A percentile compares a stretch with the other conserved stretches of the same genome.
Evolutionary conservation across 352 stramenopile species (phyloP).

Genomic region (Phytophthora multivora): DNA sequence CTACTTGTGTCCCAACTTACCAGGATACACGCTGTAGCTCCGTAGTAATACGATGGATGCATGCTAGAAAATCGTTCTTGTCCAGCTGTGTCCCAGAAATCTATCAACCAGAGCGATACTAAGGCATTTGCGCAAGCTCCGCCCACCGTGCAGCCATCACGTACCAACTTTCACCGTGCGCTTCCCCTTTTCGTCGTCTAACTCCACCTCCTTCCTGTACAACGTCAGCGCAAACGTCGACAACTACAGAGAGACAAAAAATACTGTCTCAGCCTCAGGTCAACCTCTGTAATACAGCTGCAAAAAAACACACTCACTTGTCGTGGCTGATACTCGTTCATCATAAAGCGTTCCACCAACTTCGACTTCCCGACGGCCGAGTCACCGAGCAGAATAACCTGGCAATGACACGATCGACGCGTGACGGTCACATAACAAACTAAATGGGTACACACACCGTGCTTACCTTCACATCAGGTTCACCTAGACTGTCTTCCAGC

Average conservation of each 20-base stretch:
- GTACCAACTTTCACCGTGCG: constrained; percentile 70
- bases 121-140: neutral
- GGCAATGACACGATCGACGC: neutral
- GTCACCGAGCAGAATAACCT: constrained; percentile 94
- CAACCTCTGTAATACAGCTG: neutral
- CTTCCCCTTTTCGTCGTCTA: constrained; percentile 62
- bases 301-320: constrained; percentile 42
- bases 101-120: constrained; percentile 29
- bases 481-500: constrained; percentile 52
- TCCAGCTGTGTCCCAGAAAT: constrained; percentile 97
- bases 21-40: constrained; percentile 94
- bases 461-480: constrained; percentile 67
- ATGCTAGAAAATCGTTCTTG: constrained; percentile 96
- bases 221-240: constrained; percentile 96
- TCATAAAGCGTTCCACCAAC: constrained; percentile 95
- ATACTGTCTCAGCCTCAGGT: neutral
- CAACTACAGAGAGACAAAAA: constrained; percentile 51
- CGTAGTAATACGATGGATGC: constrained; percentile 96
- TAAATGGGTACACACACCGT: neutral
- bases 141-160: neutral
- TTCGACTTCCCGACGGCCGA: constrained; percentile 96
- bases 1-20: constrained; percentile 19
- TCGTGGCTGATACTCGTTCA: constrained; percentile 95
- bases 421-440: neutral
- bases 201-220: constrained; percentile 92